Base-by-base conservation (phyloP, 2,329 filamentous ascomycete species). In the Alternaria burnsii region DNA sequence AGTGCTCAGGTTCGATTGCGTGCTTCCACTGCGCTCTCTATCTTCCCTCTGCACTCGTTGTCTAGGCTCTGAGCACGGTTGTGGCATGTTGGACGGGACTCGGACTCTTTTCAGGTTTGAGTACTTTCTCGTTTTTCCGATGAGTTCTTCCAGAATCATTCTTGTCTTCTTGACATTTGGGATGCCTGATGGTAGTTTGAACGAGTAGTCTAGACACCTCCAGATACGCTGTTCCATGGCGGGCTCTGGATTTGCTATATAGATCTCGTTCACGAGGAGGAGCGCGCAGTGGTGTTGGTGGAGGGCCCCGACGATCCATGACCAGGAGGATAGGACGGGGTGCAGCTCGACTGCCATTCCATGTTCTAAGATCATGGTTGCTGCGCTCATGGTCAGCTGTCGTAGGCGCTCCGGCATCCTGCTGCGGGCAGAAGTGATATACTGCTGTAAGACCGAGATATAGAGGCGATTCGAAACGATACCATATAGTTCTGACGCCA, bases 261-360 rank as follows among this genome's bases (percentile, higher is more conserved):
- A 90, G 4, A 92, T 79, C 72, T 93, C 90, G 22, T 87, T 85
- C 7, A 91, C 82, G 22, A 94, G 80, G 1, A 93, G 82, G 32
- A 93, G 82, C 0, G 90, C 89, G 5, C 86, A 84, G 70, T 93
- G 91, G 74, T 89, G 92, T 72, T 92, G 90, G 62, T 91, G 88
- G 64, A 90, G 86, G 6, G 91, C 89, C 5, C 90, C 89, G 12
- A 74, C 58, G 61, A 92, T 93, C 91, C 91, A 93, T 2, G 82
- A 78, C 89, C 90, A 93, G 1, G 79, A 79, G 1, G 79, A 76
- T 38, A 92, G 67, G 2, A 81, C 80, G 1, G 84, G 83, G 0
- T 81, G 74, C 1, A 82, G 84, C 58, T 88, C 86, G 11, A 89
- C 77, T 9, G 79, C 78, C 48, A 88, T 84, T 3, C 82, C 84